Evolutionary conservation across 306 rosid genomes (phyloP).

Genomic region (Vachellia pachyceras): DNA sequence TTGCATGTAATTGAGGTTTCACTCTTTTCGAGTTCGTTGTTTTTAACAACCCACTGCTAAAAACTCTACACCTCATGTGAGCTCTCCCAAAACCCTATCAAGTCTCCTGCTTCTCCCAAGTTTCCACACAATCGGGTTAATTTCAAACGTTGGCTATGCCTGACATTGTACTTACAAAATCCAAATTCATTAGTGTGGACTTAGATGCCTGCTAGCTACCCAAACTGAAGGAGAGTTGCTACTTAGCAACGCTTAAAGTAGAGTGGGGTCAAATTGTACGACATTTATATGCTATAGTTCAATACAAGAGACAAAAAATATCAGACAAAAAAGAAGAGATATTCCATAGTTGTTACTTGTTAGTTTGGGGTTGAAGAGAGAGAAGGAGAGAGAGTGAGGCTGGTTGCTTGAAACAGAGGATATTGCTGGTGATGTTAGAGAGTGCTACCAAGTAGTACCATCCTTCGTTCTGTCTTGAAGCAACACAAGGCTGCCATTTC

Average conservation of each 20-base stretch:
- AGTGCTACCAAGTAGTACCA: conserved; percentile 33
- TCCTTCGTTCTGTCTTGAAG: conserved; percentile 52
- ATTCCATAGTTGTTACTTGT: background rate
- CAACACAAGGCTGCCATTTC: conserved; percentile 77
- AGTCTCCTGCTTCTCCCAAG: background rate
- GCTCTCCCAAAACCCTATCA: background rate
- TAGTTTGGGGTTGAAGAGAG: background rate
- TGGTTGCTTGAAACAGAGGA: conserved; percentile 51
- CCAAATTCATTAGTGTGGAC: background rate
- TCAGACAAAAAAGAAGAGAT: background rate
- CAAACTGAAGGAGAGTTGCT: background rate
- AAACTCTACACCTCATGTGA: background rate
- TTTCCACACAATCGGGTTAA: background rate
- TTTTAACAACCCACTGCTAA: background rate
- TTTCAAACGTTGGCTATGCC: background rate
- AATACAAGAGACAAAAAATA: background rate
- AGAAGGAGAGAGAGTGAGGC: background rate
- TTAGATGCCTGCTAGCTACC: background rate
- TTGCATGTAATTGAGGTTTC: background rate
- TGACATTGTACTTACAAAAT: background rate
- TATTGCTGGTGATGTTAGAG: conserved; percentile 36
- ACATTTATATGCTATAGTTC: background rate
- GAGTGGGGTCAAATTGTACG: background rate
- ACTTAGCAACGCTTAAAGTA: background rate
- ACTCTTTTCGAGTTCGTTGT: background rate